These are phyloP conservation scores for Cyclocybe aegerita DNA, from an alignment of 768 basidiomycete genomes.

Conservation along the genomic window DNA sequence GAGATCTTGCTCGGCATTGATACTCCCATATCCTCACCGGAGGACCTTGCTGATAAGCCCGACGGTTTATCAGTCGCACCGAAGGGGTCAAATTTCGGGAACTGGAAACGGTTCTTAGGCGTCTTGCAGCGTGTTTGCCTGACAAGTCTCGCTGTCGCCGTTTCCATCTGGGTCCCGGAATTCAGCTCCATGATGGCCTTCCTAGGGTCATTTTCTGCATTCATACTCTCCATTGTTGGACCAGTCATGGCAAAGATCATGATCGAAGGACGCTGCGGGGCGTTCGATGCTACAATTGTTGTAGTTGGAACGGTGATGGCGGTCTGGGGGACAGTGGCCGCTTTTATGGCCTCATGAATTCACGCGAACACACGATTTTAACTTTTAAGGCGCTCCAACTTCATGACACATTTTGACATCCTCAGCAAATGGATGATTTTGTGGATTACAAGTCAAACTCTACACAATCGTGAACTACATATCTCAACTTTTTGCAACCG, in stretches of 20 bases:
- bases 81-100: constrained; percentile 22
- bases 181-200: constrained; percentile 88
- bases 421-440: not conserved
- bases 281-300: constrained; percentile 57
- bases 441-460: not conserved
- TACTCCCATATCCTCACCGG: constrained; percentile 30
- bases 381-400: not conserved
- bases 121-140: constrained; percentile 58
- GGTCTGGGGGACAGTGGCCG: constrained; percentile 72
- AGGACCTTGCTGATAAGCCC: constrained; percentile 37
- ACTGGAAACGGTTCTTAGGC: constrained; percentile 39
- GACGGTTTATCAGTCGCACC: constrained; percentile 28
- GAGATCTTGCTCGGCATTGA: constrained; percentile 78
- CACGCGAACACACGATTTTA: not conserved
- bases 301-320: constrained; percentile 62
- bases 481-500: constrained; percentile 49
- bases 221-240: constrained; percentile 72
- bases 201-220: constrained; percentile 86
- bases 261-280: constrained; percentile 46
- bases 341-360: constrained; percentile 42
- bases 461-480: constrained; percentile 3
- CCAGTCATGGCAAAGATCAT: constrained; percentile 73
- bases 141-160: constrained; percentile 57
- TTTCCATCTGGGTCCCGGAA: constrained; percentile 76
- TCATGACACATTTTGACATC: constrained; percentile 4